Base-by-base conservation (phyloP, 371 early-diverging fungal genomes). In the Circinella minor region DNA sequence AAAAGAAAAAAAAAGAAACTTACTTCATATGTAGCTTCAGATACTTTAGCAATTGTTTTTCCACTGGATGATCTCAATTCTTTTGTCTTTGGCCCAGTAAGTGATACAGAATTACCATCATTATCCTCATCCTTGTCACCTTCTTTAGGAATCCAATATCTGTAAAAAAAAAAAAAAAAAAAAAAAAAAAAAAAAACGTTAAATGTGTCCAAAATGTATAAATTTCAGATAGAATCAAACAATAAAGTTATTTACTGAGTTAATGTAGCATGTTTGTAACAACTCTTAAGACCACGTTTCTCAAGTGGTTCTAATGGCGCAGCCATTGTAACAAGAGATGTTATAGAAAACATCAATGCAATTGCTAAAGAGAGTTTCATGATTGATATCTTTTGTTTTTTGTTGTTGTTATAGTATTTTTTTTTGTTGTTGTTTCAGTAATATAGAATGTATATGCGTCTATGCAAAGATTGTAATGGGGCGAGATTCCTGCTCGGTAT, bases 61-160 rank as follows among this genome's bases (percentile, higher is more conserved):
- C 74, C 78, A 37, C 37, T 18, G 34, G 18, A 14, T n/a, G 62
- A 67, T 49, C 68, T 70, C 51, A 79, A 51, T 9, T 69, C 11
- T 54, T 67, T 72, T 5, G 60, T 63, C 51, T 76, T 73, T 3
- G 72, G 18, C 11, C 79, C 76, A 4, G 51, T 72, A 20, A 79
- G 59, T 13, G 54, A 51, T 3, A 78, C 68, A 7, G 39, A 57
- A 11, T 65, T 17, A n/a, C 79, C 74, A 47, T 72, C 60, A 38
- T 76, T 76, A 37, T 67, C 37, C 67, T 72, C 70, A 54, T 74
- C 76, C 39, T 69, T 47, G 15, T 71, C 71, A 14, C 76, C 76
- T 69, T 79, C 65, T 49, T 76, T 79, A 9, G 74, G 74, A 36
- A 76, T 74, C 79, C 74, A 79, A 54, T 78, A 78, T 27, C 67